These are phyloP conservation scores for Coniochaeta hoffmannii DNA, from an alignment of 2,329 filamentous ascomycete genomes.

Conservation along the genomic window DNA sequence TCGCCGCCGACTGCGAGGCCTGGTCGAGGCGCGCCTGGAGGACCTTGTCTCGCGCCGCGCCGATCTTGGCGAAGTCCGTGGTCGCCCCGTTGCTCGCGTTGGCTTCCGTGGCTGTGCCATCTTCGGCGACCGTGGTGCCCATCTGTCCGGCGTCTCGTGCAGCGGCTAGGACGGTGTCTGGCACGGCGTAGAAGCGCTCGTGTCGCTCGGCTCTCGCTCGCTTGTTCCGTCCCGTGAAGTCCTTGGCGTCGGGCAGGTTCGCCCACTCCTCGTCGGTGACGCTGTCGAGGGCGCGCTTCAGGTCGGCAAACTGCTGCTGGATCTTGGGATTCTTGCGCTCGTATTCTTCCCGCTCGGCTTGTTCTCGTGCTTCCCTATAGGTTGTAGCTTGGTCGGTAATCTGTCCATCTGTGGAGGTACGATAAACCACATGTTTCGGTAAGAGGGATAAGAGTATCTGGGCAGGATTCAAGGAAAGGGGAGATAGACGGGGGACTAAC, in stretches of 20 bases:
- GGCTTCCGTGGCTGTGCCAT: slow-evolving; percentile 46
- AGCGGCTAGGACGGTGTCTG: slow-evolving; percentile 87
- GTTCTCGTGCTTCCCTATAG: slow-evolving; percentile 87
- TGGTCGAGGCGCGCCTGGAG: slow-evolving; percentile 90
- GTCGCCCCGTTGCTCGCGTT: slow-evolving; percentile 70
- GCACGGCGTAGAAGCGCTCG: slow-evolving; percentile 89
- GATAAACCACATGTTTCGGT: slow-evolving; percentile 54
- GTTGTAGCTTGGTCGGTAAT: slow-evolving; percentile 63
- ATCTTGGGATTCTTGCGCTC: slow-evolving; percentile 98
- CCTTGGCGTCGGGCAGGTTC: slow-evolving; percentile 88
- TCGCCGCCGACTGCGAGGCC: slow-evolving; percentile 67
- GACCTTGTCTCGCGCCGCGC: slow-evolving; percentile 91
- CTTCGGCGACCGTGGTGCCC: slow-evolving; percentile 81
- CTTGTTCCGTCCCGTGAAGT: slow-evolving; percentile 90
- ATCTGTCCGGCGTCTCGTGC: slow-evolving; percentile 75
- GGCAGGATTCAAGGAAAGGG: slow-evolving; percentile 10
- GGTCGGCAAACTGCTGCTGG: slow-evolving; percentile 91
- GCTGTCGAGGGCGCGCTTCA: slow-evolving; percentile 82
- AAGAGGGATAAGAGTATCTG: slow-evolving; percentile 19
- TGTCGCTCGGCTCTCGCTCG: slow-evolving; percentile 75
- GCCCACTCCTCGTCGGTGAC: slow-evolving; percentile 97
- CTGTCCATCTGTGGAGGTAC: slow-evolving; percentile 59
- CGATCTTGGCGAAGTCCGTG: slow-evolving; percentile 97
- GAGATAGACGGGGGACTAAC: slow-evolving; percentile 51
- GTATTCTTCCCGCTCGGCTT: slow-evolving; percentile 87